A percentile compares a stretch with the other conserved stretches of the same genome.
Conservation (phyloP, 495 filamentous ascomycete genomes). For the Friedmanniomyces endolithicus region DNA sequence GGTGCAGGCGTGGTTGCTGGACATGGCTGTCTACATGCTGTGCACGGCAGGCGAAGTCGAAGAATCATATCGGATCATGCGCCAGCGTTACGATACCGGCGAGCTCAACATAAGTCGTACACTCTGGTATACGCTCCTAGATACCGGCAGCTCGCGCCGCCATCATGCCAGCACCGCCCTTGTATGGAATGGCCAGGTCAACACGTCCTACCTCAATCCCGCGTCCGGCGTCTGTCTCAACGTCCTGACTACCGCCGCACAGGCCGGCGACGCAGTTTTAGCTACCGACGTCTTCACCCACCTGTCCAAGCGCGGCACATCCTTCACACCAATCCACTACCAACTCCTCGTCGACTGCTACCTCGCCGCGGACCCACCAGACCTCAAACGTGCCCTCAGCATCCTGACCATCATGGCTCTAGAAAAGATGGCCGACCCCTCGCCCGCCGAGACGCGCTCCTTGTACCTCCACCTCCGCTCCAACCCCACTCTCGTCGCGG, state of each 20-base stretch:
- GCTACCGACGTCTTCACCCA: constrained; percentile 51
- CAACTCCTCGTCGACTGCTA: constrained; percentile 62
- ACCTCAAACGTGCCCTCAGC: constrained; percentile 30
- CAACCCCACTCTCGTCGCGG: constrained; percentile 27
- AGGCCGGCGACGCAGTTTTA: constrained; percentile 51
- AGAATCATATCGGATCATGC: constrained; percentile 56
- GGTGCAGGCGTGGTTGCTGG: constrained; percentile 60
- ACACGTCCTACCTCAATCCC: constrained; percentile 49
- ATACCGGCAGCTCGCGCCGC: constrained; percentile 44
- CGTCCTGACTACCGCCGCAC: constrained; percentile 56
- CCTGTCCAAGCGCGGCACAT: constrained; percentile 34
- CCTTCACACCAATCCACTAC: constrained; percentile 55
- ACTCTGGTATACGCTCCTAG: constrained; percentile 61
- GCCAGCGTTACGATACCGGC: constrained; percentile 36
- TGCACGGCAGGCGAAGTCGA: constrained; percentile 60
- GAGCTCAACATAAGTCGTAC: constrained; percentile 35
- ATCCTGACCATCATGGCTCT: constrained; percentile 57
- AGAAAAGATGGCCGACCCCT: constrained; percentile 40
- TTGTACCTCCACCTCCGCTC: constrained; percentile 37
- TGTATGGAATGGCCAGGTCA: constrained; percentile 51
- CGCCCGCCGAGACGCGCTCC: constrained; percentile 43
- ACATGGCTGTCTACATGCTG: constrained; percentile 58
- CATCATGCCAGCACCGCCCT: constrained; percentile 35
- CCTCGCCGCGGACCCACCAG: constrained; percentile 32
- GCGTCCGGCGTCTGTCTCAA: constrained; percentile 49